A percentile compares a stretch with the other conserved stretches of the same genome.
Conservation (phyloP, 2,329 filamentous ascomycete species). For the Daldinia sp. region DNA sequence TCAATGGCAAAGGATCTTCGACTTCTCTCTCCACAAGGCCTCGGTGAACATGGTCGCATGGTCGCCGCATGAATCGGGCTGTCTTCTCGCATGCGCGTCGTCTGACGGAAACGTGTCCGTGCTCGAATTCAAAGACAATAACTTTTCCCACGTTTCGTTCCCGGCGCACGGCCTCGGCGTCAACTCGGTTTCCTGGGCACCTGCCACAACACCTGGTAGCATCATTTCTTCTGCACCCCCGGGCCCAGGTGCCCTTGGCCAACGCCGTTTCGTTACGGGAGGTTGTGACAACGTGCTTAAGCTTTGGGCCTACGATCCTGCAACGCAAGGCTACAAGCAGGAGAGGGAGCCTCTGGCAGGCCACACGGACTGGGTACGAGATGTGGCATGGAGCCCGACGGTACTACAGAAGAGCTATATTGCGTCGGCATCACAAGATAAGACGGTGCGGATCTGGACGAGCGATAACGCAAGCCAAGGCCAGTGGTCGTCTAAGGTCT, state of each 20-base stretch:
- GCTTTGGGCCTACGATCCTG: constrained; percentile 85
- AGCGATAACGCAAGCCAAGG: constrained; percentile 73
- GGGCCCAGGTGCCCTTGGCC: constrained; percentile 68
- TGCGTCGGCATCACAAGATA: constrained; percentile 93
- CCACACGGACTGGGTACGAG: constrained; percentile 96
- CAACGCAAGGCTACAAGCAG: constrained; percentile 71
- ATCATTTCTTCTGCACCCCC: constrained; percentile 78
- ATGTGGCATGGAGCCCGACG: constrained; percentile 96
- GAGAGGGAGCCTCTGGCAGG: constrained; percentile 77
- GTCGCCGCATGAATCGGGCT: constrained; percentile 97
- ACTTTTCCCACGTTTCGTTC: constrained; percentile 90
- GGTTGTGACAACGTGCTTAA: constrained; percentile 94
- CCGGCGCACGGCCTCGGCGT: constrained; percentile 93
- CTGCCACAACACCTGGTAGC: constrained; percentile 84
- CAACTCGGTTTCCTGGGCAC: constrained; percentile 96
- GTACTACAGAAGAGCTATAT: constrained; percentile 97
- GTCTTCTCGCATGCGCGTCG: constrained; percentile 92
- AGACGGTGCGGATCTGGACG: constrained; percentile 98
- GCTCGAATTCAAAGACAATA: constrained; percentile 96
- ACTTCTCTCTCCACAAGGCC: constrained; percentile 92
- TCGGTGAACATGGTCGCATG: constrained; percentile 97
- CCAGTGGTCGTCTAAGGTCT: constrained; percentile 86
- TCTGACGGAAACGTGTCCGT: constrained; percentile 94
- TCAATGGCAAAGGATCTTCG: constrained; percentile 88
- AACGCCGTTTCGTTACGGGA: constrained; percentile 91